phyloP scores from a whole-genome alignment of 768 basidiomycete genomes.

The Collybia sordida region DNA sequence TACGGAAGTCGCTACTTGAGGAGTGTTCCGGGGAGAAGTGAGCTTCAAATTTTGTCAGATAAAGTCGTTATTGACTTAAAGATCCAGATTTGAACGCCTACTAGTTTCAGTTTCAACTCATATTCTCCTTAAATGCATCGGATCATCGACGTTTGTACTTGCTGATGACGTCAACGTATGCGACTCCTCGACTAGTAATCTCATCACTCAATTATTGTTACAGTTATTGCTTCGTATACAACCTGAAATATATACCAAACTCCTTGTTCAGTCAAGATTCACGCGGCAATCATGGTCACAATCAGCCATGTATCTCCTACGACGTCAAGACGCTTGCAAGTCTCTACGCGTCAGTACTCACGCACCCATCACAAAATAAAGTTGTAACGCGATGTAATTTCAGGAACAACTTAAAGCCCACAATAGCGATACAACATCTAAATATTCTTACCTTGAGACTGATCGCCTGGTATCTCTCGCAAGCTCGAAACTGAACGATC shows the following conservation, averaged over 20 bases:
- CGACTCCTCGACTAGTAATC: constrained; percentile 10
- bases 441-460: constrained; percentile 24
- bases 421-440: constrained; percentile 9
- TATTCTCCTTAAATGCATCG: constrained; percentile 35
- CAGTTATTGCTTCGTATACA: constrained; percentile 29
- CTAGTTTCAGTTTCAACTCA: constrained; percentile 53
- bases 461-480: constrained; percentile 28
- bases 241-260: constrained; percentile 30
- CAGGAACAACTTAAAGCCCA: constrained; percentile 5
- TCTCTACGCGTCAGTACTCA: constrained; percentile 22
- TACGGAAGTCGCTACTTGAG: constrained; percentile 54
- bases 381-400: neutral
- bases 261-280: constrained; percentile 29
- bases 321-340: constrained; percentile 30
- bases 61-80: neutral
- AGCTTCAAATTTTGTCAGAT: constrained; percentile 3
- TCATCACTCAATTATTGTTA: constrained; percentile 5
- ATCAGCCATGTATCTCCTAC: constrained; percentile 30
- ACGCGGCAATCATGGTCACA: constrained; percentile 35
- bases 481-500: constrained; percentile 26
- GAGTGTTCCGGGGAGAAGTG: constrained; percentile 54
- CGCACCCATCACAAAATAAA: neutral
- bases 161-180: constrained; percentile 15
- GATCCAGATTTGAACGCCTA: constrained; percentile 49
- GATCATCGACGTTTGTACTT: constrained; percentile 6